phyloP scores from a whole-genome alignment of 2,329 filamentous ascomycete species.

The Colletotrichum sp. region DNA sequence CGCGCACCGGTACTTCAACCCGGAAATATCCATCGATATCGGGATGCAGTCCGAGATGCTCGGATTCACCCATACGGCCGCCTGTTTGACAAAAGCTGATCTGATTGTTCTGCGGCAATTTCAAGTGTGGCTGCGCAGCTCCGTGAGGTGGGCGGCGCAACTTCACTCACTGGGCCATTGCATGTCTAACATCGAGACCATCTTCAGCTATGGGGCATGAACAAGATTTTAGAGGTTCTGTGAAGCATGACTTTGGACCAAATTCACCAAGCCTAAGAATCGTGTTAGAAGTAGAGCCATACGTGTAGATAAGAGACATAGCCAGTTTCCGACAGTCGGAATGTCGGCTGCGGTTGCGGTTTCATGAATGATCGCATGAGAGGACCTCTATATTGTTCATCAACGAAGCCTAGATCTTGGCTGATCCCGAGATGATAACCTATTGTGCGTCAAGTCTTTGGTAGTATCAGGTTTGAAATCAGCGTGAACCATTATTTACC shows the following conservation, averaged over 20 bases:
- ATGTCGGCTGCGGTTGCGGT: neutral
- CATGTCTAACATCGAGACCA: neutral
- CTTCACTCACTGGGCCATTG: neutral
- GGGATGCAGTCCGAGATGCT: neutral
- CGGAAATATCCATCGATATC: neutral
- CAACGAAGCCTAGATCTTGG: neutral
- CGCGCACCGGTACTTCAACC: neutral
- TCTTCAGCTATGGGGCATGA: neutral
- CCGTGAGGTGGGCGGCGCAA: neutral
- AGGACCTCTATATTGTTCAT: neutral
- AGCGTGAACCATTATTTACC: neutral
- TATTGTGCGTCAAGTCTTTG: rapidly evolving
- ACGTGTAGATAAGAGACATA: neutral
- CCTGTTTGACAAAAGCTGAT: neutral
- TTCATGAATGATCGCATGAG: neutral
- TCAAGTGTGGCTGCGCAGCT: neutral
- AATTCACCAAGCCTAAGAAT: neutral
- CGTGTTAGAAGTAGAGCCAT: neutral
- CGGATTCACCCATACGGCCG: neutral
- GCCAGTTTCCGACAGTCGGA: neutral
- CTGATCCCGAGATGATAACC: neutral
- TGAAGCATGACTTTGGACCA: rapidly evolving
- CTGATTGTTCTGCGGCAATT: neutral
- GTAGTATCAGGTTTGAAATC: neutral
- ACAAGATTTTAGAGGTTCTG: neutral